These are phyloP conservation scores for Xylaria longipes DNA, from an alignment of 495 filamentous ascomycete genomes.

Conservation along the genomic window DNA sequence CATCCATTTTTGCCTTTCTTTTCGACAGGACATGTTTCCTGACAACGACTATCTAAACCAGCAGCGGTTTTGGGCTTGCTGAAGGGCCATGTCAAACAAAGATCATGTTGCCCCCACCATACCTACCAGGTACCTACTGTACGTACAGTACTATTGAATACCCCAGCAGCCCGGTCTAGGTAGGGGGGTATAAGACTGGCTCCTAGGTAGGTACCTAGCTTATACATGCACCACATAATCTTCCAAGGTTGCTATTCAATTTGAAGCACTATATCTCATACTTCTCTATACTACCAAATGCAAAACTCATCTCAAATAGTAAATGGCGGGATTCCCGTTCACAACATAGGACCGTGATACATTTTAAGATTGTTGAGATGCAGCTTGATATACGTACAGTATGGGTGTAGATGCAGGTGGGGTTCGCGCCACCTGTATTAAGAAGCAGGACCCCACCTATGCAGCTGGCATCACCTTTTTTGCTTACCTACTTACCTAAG, in stretches of 20 bases:
- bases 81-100: background rate
- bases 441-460: background rate
- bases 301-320: background rate
- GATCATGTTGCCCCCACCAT: background rate
- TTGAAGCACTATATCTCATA: background rate
- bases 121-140: no score
- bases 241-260: no score
- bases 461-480: background rate
- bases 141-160: no score
- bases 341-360: background rate
- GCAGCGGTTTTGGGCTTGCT: background rate
- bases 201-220: background rate
- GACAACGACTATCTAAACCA: background rate
- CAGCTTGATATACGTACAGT: no score
- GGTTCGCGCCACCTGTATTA: background rate
- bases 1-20: background rate
- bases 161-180: background rate
- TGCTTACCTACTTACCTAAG: no score
- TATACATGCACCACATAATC: background rate
- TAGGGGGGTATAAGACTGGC: background rate
- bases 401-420: background rate
- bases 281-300: background rate
- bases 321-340: background rate
- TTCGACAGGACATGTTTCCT: background rate
- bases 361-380: no score